These are phyloP conservation scores for Solanum lignicaule DNA, from an alignment of 257 asterid species.

Conservation along the genomic window DNA sequence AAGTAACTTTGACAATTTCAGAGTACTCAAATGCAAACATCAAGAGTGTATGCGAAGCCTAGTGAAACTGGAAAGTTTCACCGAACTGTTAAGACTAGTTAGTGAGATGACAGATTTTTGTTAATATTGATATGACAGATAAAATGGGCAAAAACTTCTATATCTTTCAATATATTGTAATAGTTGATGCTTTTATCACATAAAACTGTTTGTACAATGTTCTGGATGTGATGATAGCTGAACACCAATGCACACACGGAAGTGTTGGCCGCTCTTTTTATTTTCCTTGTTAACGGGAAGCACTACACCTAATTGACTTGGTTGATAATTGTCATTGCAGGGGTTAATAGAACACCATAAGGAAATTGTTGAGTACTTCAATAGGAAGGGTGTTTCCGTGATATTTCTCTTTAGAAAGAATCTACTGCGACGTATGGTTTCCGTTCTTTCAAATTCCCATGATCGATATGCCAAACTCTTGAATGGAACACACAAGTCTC, in stretches of 20 bases:
- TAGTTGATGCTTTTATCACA: neutral
- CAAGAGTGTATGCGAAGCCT: neutral
- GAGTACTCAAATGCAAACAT: neutral
- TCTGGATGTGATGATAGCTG: neutral
- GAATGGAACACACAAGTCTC: constrained; percentile 73
- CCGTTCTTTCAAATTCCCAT: constrained; percentile 57
- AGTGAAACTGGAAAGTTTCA: neutral
- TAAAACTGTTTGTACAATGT: neutral
- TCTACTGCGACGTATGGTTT: constrained; percentile 60
- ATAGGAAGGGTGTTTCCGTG: constrained; percentile 41
- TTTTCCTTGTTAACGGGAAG: neutral
- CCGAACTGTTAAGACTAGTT: neutral
- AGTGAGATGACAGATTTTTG: neutral
- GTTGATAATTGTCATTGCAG: constrained; percentile 21
- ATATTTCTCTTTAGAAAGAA: constrained; percentile 61
- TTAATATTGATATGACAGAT: neutral
- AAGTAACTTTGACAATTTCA: neutral
- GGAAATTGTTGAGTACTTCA: constrained; percentile 51
- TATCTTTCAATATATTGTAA: neutral
- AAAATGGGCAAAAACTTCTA: neutral
- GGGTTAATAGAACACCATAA: constrained; percentile 49
- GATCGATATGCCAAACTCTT: constrained; percentile 60
- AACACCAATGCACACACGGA: neutral
- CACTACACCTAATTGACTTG: neutral
- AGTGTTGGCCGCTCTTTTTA: neutral